These are phyloP conservation scores for Herpetomonas tarakana DNA, from an alignment of 208 protist species.

Conservation along the genomic window DNA sequence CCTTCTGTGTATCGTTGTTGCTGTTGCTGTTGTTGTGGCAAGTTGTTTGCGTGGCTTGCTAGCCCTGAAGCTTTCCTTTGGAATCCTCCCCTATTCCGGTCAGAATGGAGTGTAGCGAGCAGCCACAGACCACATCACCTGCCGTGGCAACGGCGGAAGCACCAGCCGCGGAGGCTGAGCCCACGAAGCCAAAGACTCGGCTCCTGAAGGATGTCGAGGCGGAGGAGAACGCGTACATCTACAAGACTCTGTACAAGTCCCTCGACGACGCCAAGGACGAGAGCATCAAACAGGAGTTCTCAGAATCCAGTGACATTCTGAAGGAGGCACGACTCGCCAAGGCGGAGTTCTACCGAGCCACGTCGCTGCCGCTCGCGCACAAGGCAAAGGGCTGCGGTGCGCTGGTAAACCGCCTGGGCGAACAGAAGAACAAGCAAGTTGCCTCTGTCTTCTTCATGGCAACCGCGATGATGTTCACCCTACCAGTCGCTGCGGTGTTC, in stretches of 20 bases:
- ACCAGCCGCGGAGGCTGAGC: not conserved
- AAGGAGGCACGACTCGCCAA: constrained; percentile 29
- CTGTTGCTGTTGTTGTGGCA: too few relatives aligned
- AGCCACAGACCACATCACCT: not conserved
- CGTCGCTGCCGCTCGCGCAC: constrained; percentile 38
- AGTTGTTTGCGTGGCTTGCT: too few relatives aligned
- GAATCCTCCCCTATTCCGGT: too few relatives aligned
- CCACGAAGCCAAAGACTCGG: constrained; percentile 22
- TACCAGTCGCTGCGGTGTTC: constrained; percentile 61
- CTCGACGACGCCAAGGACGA: constrained; percentile 8
- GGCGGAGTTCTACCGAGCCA: constrained; percentile 36
- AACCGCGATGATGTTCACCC: constrained; percentile 61
- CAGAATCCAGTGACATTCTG: constrained; percentile 34
- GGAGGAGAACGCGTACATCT: constrained; percentile 60
- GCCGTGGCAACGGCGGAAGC: not conserved
- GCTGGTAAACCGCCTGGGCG: constrained; percentile 29
- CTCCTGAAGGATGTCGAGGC: constrained; percentile 56
- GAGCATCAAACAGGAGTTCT: constrained; percentile 13
- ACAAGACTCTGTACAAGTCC: constrained; percentile 60
- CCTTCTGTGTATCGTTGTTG: too few relatives aligned
- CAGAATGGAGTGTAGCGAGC: not conserved
- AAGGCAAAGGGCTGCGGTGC: constrained; percentile 44
- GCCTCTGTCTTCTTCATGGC: constrained; percentile 42
- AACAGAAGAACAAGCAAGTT: constrained; percentile 38
- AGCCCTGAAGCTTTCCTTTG: too few relatives aligned